Evolutionary conservation across 2,329 filamentous ascomycete genomes (phyloP), one percentile per base, ranked within the genome.

Genomic region (Hortaea werneckii): DNA sequence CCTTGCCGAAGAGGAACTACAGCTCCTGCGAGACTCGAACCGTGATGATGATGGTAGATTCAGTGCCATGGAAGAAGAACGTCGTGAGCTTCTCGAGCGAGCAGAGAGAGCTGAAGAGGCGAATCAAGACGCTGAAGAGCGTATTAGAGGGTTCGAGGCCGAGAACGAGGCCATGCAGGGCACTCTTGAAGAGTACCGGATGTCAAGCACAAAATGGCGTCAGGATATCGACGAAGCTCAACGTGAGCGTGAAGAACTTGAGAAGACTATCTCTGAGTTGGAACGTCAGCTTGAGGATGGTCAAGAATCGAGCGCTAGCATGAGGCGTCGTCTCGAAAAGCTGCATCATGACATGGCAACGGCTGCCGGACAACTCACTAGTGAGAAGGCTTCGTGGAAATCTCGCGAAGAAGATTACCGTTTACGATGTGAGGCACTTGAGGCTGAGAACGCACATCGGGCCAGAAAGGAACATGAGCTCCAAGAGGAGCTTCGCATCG

Each of bases 281-380:
- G 80, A 82, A 50, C 89, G 95, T 67, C 90, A 87, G 58, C 81
- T 89, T 59, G 80, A 83, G 52, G 78, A 94, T 48, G 83, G 88
- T 47, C 87, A 95, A 62, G 80, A 76, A 29, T 58, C 58, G 12
- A 53, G 57, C 5, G 50, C 43, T 30, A 44, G 51, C 50, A 89
- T 94, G 78, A 83, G 87, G 54, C 73, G 74, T 62, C 94, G 92
- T 66, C 85, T 95, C 58, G 79, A 90, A 56, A 80, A 80, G 49
- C 72, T 98, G 35, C 89, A 96, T 65, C 79, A 87, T 52, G 87
- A 95, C 56, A 90, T 96, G 83, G 78, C 81, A 29, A 74, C 74
- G 46, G 85, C 87, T 41, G 82, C 86, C 44, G 79, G 80, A 40
- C 83, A 94, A 50, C 80, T 95, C 50, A 81, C 84, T 20, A 80